A percentile compares a stretch with the other conserved stretches of the same genome.
phyloP scores from a whole-genome alignment of 306 rosid species.

The Geum urbanum region DNA sequence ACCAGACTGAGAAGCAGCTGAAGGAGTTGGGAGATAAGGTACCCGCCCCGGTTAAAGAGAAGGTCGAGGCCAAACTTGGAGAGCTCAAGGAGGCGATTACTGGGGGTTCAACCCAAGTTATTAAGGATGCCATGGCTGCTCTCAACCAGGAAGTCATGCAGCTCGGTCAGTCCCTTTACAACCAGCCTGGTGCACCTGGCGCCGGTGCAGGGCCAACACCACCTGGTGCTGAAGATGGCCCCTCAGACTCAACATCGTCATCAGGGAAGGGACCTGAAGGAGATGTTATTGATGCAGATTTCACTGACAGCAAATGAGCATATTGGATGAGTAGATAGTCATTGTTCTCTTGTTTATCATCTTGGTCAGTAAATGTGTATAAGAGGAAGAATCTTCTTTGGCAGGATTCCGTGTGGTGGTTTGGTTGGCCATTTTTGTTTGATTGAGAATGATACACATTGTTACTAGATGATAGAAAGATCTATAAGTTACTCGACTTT shows the following conservation, averaged over 20 bases:
- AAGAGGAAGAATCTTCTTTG: slow-evolving; percentile 15
- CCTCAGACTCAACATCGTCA: slow-evolving; percentile 45
- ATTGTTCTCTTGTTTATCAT: background rate
- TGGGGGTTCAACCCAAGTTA: slow-evolving; percentile 51
- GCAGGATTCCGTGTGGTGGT: background rate
- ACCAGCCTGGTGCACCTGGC: slow-evolving; percentile 63
- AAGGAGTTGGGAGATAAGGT: slow-evolving; percentile 71
- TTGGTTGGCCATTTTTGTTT: slow-evolving; percentile 4
- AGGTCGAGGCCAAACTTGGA: slow-evolving; percentile 62
- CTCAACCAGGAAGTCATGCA: slow-evolving; percentile 75
- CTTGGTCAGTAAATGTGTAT: slow-evolving; percentile 14
- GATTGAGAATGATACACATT: background rate
- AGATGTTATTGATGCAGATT: slow-evolving; percentile 43
- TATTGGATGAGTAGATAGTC: background rate
- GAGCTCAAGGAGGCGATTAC: slow-evolving; percentile 65
- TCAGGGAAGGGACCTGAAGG: slow-evolving; percentile 59
- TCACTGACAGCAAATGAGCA: slow-evolving; percentile 63
- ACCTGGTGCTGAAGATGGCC: slow-evolving; percentile 50
- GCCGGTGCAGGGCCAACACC: slow-evolving; percentile 25
- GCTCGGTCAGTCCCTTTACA: slow-evolving; percentile 65
- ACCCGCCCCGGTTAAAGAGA: slow-evolving; percentile 58
- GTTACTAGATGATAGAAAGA: background rate
- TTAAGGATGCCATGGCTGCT: slow-evolving; percentile 62
- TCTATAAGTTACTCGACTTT: background rate
- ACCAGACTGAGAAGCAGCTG: slow-evolving; percentile 76